Evolutionary conservation across 2,329 filamentous ascomycete genomes (phyloP).

Genomic region (Cryphonectria radicalis): DNA sequence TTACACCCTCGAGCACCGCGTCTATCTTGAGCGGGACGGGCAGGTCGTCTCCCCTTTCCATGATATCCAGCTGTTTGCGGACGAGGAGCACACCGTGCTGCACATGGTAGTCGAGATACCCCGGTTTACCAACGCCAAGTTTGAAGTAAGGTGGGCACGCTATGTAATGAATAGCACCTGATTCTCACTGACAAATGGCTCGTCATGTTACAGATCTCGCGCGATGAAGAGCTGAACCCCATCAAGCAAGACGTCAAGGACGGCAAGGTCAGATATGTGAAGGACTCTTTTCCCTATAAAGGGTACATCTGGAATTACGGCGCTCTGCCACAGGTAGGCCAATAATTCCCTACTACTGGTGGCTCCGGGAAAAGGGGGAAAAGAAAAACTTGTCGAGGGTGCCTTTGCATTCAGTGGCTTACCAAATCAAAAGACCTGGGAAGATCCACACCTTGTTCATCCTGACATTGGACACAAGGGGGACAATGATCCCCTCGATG

Average conservation of each 20-base stretch:
- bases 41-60: slow-evolving; percentile 93
- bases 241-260: slow-evolving; percentile 99
- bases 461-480: slow-evolving; percentile 99
- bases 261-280: slow-evolving; percentile 98
- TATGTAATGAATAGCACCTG: not conserved
- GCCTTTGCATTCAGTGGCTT: slow-evolving; percentile 22
- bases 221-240: slow-evolving; percentile 96
- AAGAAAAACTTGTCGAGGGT: not conserved
- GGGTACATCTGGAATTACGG: slow-evolving; percentile 99
- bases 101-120: slow-evolving; percentile 99
- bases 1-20: slow-evolving; percentile 94
- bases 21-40: slow-evolving; percentile 98
- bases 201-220: slow-evolving; percentile 74
- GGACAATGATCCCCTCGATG: slow-evolving; percentile 98
- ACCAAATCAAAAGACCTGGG: slow-evolving; percentile 80
- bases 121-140: slow-evolving; percentile 99
- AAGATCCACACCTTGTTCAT: slow-evolving; percentile 94
- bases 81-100: slow-evolving; percentile 89
- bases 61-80: slow-evolving; percentile 97
- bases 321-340: slow-evolving; percentile 89
- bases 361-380: too few species aligned
- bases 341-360: not conserved
- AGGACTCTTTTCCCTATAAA: slow-evolving; percentile 99
- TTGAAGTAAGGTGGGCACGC: slow-evolving; percentile 71
- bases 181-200: not conserved